Evolutionary conservation across 2,329 filamentous ascomycete species (phyloP), one percentile per base, ranked within the genome.

Genomic region (Xylaria sp.): DNA sequence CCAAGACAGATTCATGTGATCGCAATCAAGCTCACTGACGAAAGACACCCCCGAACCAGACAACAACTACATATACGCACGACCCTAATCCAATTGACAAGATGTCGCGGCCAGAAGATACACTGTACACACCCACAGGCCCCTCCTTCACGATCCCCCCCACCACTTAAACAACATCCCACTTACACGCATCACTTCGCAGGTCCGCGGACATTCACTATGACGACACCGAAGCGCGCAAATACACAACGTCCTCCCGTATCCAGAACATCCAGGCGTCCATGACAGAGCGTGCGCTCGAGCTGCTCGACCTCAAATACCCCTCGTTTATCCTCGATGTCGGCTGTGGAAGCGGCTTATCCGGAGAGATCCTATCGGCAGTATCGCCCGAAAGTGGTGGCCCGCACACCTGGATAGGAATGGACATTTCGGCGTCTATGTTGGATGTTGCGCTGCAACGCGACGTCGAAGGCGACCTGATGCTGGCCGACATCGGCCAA

Each of bases 31-130:
- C 35, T 39, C 42, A n/a, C 37, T 44, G 35, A 51, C n/a, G 48
- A 6, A 37, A 18, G 1, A 23, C 18, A 53, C 48, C 16, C 8
- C 30, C 19, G 4, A n/a, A 34, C 11, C 5, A 30, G 0, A 30
- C 23, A 2, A 13, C 8, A 13, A 39, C 11, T 34, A 53, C 4
- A n/a, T 49, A 55, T 19, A 13, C 19, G 30, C 34, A 3, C 6
- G 13, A 4, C 16, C 5, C 10, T 44, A 19, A 55, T n/a, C 37
- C n/a, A 53, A 54, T 63, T 54, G 48, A 44, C 78, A 88, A 52
- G 72, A 97, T 99, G 94, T 97, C 94, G 72, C 91, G 94, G 68
- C 94, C 94, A 65, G 94, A 99, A 81, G 94, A 99, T 78, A 89
- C 86, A 66, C 86, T 97, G 90, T 94, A 81, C 48, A 34, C 10